phyloP scores from a whole-genome alignment of 768 basidiomycete species.

The Austroboletus festivus region DNA sequence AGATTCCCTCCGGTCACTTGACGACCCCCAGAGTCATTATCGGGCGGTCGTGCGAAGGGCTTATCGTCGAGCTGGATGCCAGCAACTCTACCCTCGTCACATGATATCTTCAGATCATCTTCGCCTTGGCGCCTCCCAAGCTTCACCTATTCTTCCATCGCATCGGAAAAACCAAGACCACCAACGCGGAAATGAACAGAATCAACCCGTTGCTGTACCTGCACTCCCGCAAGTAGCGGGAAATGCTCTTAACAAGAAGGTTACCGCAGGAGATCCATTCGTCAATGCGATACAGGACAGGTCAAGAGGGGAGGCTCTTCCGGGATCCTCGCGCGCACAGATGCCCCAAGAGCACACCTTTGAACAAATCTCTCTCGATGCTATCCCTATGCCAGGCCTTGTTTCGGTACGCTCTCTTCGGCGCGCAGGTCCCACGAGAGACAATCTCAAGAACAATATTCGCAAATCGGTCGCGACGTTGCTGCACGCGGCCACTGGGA shows the following conservation, averaged over 20 bases:
- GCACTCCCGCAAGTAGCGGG: too few relatives aligned
- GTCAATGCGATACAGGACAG: not conserved
- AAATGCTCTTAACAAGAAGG: too few relatives aligned
- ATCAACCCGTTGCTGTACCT: too few relatives aligned
- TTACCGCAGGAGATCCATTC: too few relatives aligned
- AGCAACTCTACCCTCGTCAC: conserved; percentile 4
- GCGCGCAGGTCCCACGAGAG: conserved; percentile 8
- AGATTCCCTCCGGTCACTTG: conserved; percentile 28
- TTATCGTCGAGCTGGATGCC: conserved; percentile 2
- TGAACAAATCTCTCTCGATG: conserved; percentile 11
- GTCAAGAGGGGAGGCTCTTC: conserved; percentile 2
- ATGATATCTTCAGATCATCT: conserved; percentile 11
- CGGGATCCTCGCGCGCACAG: not conserved
- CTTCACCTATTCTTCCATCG: not conserved
- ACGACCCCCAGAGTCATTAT: conserved; percentile 22
- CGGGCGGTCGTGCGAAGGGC: conserved; percentile 21
- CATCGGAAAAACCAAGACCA: not conserved
- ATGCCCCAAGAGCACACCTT: not conserved
- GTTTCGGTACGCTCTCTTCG: conserved; percentile 2
- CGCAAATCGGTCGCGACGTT: too few relatives aligned
- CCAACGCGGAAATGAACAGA: too few relatives aligned
- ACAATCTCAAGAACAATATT: conserved; percentile 5
- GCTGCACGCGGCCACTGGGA: too few relatives aligned
- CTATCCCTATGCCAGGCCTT: conserved; percentile 8
- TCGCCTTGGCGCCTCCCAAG: not conserved